These are phyloP conservation scores for Benincasa hispida DNA, from an alignment of 306 rosid species.

Conservation along the genomic window DNA sequence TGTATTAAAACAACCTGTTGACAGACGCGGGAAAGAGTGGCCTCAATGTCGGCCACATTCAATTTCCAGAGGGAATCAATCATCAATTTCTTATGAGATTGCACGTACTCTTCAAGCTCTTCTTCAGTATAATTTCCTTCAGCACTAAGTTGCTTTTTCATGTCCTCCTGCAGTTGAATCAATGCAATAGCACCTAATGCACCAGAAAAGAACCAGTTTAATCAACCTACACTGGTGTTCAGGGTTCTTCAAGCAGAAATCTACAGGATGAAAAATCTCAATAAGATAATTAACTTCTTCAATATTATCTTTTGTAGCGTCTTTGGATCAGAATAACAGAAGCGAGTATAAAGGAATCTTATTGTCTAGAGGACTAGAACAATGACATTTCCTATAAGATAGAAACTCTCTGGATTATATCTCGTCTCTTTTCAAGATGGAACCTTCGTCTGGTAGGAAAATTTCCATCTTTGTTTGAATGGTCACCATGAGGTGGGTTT, in stretches of 20 bases:
- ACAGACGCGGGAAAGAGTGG: constrained; percentile 93
- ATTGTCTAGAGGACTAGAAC: not conserved
- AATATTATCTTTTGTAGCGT: not conserved
- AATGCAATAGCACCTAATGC: constrained; percentile 84
- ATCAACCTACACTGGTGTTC: constrained; percentile 3
- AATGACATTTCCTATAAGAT: not conserved
- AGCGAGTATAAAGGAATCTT: too few relatives aligned
- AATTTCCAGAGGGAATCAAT: constrained; percentile 97
- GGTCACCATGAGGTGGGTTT: too few relatives aligned
- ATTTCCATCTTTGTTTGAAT: too few relatives aligned
- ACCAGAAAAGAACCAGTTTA: constrained; percentile 16
- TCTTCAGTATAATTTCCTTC: constrained; percentile 91
- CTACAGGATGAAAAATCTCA: not conserved
- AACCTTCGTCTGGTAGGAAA: too few relatives aligned
- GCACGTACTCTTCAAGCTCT: constrained; percentile 85
- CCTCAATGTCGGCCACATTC: constrained; percentile 96
- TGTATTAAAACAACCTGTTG: constrained; percentile 55
- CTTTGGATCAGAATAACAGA: not conserved
- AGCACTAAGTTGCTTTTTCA: constrained; percentile 82
- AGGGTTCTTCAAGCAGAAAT: not conserved
- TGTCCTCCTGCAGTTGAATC: constrained; percentile 96
- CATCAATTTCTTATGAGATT: constrained; percentile 80
- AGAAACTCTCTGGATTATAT: too few relatives aligned
- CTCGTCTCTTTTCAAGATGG: too few relatives aligned
- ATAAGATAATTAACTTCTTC: not conserved